A percentile compares a stretch with the other conserved stretches of the same genome.
Conservation (phyloP, 2,329 filamentous ascomycete species). For the Trichoderma atrobrunneum region DNA sequence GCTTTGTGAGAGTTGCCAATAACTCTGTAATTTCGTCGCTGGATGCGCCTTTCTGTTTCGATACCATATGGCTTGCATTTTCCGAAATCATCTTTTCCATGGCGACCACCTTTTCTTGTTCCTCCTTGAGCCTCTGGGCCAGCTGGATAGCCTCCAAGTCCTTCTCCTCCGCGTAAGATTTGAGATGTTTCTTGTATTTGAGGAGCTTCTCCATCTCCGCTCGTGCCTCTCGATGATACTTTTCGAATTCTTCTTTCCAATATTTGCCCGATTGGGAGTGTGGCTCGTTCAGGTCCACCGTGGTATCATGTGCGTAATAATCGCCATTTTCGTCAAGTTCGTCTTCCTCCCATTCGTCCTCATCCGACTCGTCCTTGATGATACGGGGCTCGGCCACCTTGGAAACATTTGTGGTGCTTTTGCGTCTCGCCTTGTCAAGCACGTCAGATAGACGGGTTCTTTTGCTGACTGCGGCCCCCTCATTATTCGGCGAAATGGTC, state of each 20-base stretch:
- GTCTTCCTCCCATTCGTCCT: constrained; percentile 57
- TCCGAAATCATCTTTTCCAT: constrained; percentile 64
- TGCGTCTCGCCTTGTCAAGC: constrained; percentile 42
- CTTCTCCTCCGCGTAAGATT: constrained; percentile 75
- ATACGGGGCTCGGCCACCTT: constrained; percentile 18
- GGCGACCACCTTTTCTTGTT: constrained; percentile 60
- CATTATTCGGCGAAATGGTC: constrained; percentile 18
- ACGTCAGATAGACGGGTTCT: constrained; percentile 46
- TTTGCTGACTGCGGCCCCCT: constrained; percentile 25
- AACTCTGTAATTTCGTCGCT: constrained; percentile 48
- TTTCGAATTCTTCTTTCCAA: constrained; percentile 76
- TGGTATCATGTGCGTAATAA: constrained; percentile 53
- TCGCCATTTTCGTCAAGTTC: constrained; percentile 48
- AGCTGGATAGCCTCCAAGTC: constrained; percentile 68
- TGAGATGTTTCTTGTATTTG: constrained; percentile 75
- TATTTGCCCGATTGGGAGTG: constrained; percentile 72
- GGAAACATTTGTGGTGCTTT: constrained; percentile 30
- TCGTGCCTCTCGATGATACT: constrained; percentile 69
- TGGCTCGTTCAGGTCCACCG: constrained; percentile 69
- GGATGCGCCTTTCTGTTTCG: constrained; percentile 32
- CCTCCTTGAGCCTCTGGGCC: constrained; percentile 62
- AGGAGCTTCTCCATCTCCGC: constrained; percentile 74
- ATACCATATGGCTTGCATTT: constrained; percentile 54
- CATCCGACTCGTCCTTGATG: constrained; percentile 34
- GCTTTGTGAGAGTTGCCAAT: constrained; percentile 53